phyloP scores from a whole-genome alignment of 495 filamentous ascomycete species.

The Neurospora sp. region DNA sequence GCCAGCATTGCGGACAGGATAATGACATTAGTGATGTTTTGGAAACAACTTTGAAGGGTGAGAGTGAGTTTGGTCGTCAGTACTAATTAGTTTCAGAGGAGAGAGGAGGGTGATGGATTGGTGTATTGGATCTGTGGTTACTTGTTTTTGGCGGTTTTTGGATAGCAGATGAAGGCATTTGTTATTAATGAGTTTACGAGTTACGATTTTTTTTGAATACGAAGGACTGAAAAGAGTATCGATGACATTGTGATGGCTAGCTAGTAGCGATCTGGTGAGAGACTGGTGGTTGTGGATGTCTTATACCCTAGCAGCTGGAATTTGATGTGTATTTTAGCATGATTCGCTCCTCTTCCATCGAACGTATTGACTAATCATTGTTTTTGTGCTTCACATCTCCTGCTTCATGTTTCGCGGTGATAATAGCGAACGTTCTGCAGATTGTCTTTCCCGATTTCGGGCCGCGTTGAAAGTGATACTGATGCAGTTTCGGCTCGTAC shows the following conservation, averaged over 20 bases:
- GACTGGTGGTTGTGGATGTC: not conserved
- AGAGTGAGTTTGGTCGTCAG: not conserved
- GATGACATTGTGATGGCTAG: not conserved
- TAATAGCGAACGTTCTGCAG: no score
- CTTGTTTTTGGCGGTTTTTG: not conserved
- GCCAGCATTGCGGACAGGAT: conserved; percentile 24
- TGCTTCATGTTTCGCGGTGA: no score
- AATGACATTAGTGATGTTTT: conserved; percentile 21
- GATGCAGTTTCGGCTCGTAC: not conserved
- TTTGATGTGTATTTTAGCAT: not conserved
- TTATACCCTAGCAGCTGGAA: not conserved
- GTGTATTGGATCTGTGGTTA: no score
- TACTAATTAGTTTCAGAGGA: not conserved
- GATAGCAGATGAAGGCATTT: not conserved
- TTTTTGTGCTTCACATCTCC: not conserved
- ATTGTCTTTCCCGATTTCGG: no score
- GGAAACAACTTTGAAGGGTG: not conserved
- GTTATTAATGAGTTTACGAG: not conserved
- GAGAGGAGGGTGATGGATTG: no score
- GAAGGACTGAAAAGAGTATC: not conserved
- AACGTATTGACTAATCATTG: not conserved
- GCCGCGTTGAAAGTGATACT: not conserved
- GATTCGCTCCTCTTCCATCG: no score
- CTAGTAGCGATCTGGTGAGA: not conserved
- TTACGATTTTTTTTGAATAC: not conserved